Percentiles rank a stretch among this genome's conserved stretches.
phyloP scores from a whole-genome alignment of 2,329 filamentous ascomycete species.

The Colletotrichum trifolii region DNA sequence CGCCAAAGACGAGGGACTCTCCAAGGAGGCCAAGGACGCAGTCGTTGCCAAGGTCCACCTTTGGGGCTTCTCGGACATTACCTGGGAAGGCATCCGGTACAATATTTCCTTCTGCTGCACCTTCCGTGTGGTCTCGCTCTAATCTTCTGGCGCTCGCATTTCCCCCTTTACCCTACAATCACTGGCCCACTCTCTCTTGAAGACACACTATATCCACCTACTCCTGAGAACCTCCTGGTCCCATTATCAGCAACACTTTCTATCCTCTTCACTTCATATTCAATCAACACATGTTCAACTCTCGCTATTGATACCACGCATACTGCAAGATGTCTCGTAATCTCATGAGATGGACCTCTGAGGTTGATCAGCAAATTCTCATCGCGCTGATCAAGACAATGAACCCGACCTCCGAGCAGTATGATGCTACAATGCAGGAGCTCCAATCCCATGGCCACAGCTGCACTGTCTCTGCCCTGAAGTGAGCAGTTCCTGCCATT shows the following conservation, averaged over 20 bases:
- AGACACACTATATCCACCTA: too few relatives aligned
- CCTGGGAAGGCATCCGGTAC: slow-evolving; percentile 59
- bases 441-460: slow-evolving; percentile 49
- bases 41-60: slow-evolving; percentile 47
- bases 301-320: too few relatives aligned
- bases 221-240: too few relatives aligned
- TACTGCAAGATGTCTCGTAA: slow-evolving; percentile 38
- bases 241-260: not conserved
- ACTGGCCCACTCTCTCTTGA: too few relatives aligned
- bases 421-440: slow-evolving; percentile 50
- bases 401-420: slow-evolving; percentile 45
- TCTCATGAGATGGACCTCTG: slow-evolving; percentile 53
- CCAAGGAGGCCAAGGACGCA: slow-evolving; percentile 42
- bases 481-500: slow-evolving; percentile 42
- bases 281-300: slow-evolving; percentile 22
- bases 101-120: not conserved
- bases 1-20: slow-evolving; percentile 41
- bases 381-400: slow-evolving; percentile 51
- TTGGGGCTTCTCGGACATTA: slow-evolving; percentile 46
- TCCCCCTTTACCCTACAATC: too few relatives aligned
- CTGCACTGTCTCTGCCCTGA: slow-evolving; percentile 53
- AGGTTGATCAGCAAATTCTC: slow-evolving; percentile 58
- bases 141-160: slow-evolving; percentile 6
- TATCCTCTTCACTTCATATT: not conserved
- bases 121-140: not conserved